These are phyloP conservation scores for Geranium rotundifolium DNA, from an alignment of 345 rosid species.

Conservation along the genomic window DNA sequence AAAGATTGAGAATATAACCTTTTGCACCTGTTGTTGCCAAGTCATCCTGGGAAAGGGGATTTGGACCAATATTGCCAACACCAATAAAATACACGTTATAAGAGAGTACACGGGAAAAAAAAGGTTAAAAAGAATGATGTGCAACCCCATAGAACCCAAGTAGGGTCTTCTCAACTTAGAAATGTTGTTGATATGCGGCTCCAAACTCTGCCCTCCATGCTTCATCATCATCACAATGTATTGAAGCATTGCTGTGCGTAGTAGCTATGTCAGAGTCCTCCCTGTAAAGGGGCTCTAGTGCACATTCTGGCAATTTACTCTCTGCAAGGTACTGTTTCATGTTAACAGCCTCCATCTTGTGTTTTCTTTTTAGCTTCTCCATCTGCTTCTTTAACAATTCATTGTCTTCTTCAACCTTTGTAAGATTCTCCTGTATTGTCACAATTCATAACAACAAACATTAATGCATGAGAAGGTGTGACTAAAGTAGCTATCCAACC, in stretches of 20 bases:
- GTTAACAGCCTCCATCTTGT: constrained; percentile 81
- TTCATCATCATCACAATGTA: constrained; percentile 47
- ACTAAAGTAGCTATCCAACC: no score
- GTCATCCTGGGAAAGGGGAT: no score
- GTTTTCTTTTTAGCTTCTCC: constrained; percentile 79
- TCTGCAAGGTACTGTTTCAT: constrained; percentile 75
- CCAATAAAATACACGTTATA: no score
- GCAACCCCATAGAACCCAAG: constrained; percentile 10
- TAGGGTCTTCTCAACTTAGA: constrained; percentile 16
- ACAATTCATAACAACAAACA: neutral
- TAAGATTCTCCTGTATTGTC: constrained; percentile 43
- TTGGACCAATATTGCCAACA: no score
- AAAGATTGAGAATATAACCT: no score
- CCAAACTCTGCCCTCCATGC: constrained; percentile 97
- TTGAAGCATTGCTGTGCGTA: constrained; percentile 12
- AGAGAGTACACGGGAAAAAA: no score
- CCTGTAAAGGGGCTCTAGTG: constrained; percentile 42
- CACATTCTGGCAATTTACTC: constrained; percentile 80
- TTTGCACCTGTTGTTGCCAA: no score
- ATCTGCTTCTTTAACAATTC: constrained; percentile 76
- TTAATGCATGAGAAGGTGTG: neutral
- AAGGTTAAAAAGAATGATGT: no score
- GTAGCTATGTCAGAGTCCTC: constrained; percentile 26
- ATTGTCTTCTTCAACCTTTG: constrained; percentile 46
- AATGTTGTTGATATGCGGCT: constrained; percentile 68